These are phyloP conservation scores for Nicotiana undulata DNA, from an alignment of 257 asterid genomes.

Conservation along the genomic window DNA sequence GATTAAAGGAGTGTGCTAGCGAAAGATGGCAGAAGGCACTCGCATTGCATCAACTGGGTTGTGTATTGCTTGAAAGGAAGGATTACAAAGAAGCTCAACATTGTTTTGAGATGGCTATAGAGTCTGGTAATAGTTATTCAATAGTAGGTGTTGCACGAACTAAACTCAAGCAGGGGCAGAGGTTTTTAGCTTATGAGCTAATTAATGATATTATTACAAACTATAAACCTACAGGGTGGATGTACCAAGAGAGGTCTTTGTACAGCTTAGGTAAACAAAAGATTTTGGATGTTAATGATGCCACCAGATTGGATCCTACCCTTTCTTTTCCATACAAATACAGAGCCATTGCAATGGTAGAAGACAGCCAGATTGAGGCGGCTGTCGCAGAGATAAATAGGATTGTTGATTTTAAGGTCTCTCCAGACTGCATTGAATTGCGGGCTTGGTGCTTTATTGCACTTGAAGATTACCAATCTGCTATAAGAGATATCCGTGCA, in stretches of 20 bases:
- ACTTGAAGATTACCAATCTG: conserved; percentile 34
- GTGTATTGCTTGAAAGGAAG: conserved; percentile 35
- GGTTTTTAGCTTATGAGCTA: conserved; percentile 28
- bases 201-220: conserved; percentile 22
- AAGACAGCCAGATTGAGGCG: conserved; percentile 28
- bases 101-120: conserved; percentile 37
- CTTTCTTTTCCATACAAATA: conserved; percentile 42
- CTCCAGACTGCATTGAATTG: conserved; percentile 37
- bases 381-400: conserved; percentile 37
- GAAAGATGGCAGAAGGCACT: conserved; percentile 39
- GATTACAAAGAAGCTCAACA: conserved; percentile 31
- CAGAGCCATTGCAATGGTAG: conserved; percentile 37
- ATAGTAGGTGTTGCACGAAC: conserved; percentile 37
- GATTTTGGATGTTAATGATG: conserved; percentile 32
- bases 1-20: conserved; percentile 39
- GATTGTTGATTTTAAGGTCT: conserved; percentile 38
- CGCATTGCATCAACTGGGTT: conserved; percentile 38
- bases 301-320: conserved; percentile 42
- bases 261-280: conserved; percentile 34
- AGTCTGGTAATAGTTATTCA: conserved; percentile 36
- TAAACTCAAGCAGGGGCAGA: conserved; percentile 36
- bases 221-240: conserved; percentile 38
- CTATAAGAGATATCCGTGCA: conserved; percentile 40
- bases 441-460: conserved; percentile 42
- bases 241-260: conserved; percentile 45